Percentiles rank a stretch among this genome's conserved stretches.
These are phyloP conservation scores for Cardiospermum halicacabum DNA, from an alignment of 345 rosid species.

Conservation along the genomic window DNA sequence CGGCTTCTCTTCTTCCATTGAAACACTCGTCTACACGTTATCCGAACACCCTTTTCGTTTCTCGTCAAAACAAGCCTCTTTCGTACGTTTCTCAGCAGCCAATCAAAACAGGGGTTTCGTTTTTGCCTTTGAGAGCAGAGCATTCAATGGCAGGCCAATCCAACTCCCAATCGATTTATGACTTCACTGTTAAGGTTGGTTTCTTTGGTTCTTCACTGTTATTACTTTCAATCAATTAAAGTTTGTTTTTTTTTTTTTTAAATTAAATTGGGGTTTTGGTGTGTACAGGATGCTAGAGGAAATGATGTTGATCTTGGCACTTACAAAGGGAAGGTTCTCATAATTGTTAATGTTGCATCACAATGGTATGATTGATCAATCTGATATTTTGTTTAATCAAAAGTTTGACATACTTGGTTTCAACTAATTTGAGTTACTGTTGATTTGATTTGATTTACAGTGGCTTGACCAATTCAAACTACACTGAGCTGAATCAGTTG, in stretches of 20 bases:
- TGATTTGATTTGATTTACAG: conserved; percentile 35
- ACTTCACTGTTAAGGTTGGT: conserved; percentile 82
- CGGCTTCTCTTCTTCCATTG: conserved; percentile 20
- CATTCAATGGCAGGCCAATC: conserved; percentile 66
- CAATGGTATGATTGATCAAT: conserved; percentile 62
- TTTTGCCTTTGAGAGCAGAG: conserved; percentile 31
- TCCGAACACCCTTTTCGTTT: conserved; percentile 18
- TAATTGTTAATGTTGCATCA: conserved; percentile 95
- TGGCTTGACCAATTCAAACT: conserved; percentile 90
- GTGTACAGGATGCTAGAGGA: conserved; percentile 68
- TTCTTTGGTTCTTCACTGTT: not conserved
- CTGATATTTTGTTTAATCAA: no score
- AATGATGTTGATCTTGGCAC: conserved; percentile 63
- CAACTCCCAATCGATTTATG: conserved; percentile 46
- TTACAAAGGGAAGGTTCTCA: conserved; percentile 86
- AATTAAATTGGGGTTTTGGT: not conserved
- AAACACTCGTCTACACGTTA: conserved; percentile 16
- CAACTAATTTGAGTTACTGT: not conserved
- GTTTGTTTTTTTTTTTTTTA: not conserved
- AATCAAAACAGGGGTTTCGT: conserved; percentile 17
- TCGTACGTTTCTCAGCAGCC: no score
- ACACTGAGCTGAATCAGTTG: conserved; percentile 75
- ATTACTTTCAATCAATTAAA: not conserved
- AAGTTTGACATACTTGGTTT: not conserved
- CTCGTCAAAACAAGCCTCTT: no score